Evolutionary conservation across 2,329 filamentous ascomycete genomes (phyloP), one percentile per base, ranked within the genome.

Genomic region (Penicillium brevicompactum): DNA sequence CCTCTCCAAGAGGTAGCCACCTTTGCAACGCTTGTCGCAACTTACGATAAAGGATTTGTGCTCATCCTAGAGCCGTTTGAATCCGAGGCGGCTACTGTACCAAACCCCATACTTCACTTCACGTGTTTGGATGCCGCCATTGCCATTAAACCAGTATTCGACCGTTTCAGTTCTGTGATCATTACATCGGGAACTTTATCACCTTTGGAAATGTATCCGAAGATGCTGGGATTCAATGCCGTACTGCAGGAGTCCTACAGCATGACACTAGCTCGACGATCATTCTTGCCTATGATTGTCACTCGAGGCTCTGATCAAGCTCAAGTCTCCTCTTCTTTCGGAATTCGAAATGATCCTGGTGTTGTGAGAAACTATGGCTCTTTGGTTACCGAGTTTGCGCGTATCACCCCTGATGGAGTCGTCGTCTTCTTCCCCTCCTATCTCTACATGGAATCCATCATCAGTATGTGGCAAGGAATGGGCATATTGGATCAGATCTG

Each of bases 401-500:
- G 93, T 73, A 87, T 97, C 61, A 99, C 94, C 0, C 95, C 94
- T 0, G 94, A 99, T 67, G 94, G 94, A 31, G 87, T 99, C 74
- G 94, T 99, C n/a, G 94, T 99, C 38, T 99, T 99, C 80, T 99
- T 99, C 72, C 95, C 94, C 0, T 96, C 92, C 0, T 99, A 99
- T 67, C 83, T 99, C 1, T 99, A 99, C 78, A 97, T 99, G 94
- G 94, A 99, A 72, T 94, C 89, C 49, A 97, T 97, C 71, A 97
- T 99, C 72, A 93, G 89, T 72, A 96, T 96, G 87, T 99, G 94
- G 94, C 94, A 99, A 74, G 92, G 91, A 52, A 97, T 97, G 92
- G 92, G 92, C 24, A 96, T 97, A 60, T 80, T 99, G 34, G 94
- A 99, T 75, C 90, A 94, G 70, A 92, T 99, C 31, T 99, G 94